phyloP scores from a whole-genome alignment of 2,329 filamentous ascomycete genomes.

The Penicillium sp. region DNA sequence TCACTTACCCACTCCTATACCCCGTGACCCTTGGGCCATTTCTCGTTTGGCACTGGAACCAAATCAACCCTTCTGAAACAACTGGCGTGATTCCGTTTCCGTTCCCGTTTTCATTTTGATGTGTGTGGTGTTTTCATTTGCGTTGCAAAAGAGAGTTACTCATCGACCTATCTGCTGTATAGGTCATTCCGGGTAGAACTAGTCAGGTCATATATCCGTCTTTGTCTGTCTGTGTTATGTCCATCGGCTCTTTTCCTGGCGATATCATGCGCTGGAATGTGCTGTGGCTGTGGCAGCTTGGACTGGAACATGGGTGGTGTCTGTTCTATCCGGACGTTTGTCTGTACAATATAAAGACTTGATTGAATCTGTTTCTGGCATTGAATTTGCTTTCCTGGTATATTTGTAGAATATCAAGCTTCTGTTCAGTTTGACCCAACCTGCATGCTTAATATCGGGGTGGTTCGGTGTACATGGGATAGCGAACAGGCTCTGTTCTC shows the following conservation, averaged over 20 bases:
- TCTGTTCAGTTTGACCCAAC: too few relatives aligned
- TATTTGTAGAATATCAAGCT: neutral
- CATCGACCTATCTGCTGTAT: constrained; percentile 35
- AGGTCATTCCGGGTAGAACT: constrained; percentile 19
- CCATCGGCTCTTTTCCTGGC: neutral
- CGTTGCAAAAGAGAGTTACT: constrained; percentile 22
- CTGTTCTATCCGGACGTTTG: constrained; percentile 2
- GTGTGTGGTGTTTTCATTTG: constrained; percentile 24
- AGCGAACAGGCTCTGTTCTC: neutral
- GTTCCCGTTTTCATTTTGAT: constrained; percentile 25
- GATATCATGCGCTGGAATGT: constrained; percentile 13
- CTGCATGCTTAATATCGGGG: neutral
- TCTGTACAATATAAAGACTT: constrained; percentile 11
- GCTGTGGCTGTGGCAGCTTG: neutral
- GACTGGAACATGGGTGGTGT: neutral
- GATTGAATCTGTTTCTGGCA: constrained; percentile 1
- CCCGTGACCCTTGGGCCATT: constrained; percentile 24
- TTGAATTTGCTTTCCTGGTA: neutral
- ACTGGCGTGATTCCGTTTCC: constrained; percentile 16
- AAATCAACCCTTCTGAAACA: constrained; percentile 12
- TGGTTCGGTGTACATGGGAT: neutral
- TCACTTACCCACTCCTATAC: constrained; percentile 22
- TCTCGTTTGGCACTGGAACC: constrained; percentile 13
- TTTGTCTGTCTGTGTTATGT: neutral
- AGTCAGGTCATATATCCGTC: neutral